Evolutionary conservation across 306 rosid species (phyloP).

Genomic region (Adenanthera pavonina): DNA sequence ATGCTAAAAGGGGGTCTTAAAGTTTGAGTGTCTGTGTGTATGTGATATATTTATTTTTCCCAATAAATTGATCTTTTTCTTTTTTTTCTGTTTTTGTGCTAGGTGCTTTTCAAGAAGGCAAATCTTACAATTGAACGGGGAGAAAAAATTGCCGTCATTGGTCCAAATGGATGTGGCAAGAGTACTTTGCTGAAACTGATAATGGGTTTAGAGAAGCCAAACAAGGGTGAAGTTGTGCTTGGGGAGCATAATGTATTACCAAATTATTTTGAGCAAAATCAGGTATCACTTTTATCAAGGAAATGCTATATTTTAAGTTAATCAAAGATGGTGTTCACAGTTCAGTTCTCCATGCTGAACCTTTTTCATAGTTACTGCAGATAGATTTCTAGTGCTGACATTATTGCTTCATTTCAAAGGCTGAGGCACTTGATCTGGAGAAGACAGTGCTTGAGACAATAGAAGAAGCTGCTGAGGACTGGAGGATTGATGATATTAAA

Average conservation of each 20-base stretch:
- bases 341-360: constrained; percentile 24
- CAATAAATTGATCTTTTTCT: constrained; percentile 39
- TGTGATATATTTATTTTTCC: neutral
- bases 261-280: constrained; percentile 98
- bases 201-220: constrained; percentile 86
- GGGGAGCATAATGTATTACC: constrained; percentile 97
- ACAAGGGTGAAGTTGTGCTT: constrained; percentile 76
- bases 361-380: neutral
- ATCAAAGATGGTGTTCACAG: constrained; percentile 9
- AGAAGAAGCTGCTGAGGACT: constrained; percentile 94
- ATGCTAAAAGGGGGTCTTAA: constrained; percentile 18
- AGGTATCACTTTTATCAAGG: constrained; percentile 56
- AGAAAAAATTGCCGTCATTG: constrained; percentile 92
- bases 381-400: constrained; percentile 39
- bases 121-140: constrained; percentile 91
- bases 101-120: constrained; percentile 83
- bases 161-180: constrained; percentile 99
- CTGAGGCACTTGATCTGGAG: constrained; percentile 94
- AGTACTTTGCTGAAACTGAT: constrained; percentile 92
- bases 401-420: constrained; percentile 56
- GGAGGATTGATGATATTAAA: constrained; percentile 92
- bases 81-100: constrained; percentile 24
- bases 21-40: constrained; percentile 4
- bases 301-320: constrained; percentile 27
- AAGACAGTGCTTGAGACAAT: constrained; percentile 94